Evolutionary conservation across 768 basidiomycete genomes (phyloP).

Genomic region (Tricholoma hemisulphureum): DNA sequence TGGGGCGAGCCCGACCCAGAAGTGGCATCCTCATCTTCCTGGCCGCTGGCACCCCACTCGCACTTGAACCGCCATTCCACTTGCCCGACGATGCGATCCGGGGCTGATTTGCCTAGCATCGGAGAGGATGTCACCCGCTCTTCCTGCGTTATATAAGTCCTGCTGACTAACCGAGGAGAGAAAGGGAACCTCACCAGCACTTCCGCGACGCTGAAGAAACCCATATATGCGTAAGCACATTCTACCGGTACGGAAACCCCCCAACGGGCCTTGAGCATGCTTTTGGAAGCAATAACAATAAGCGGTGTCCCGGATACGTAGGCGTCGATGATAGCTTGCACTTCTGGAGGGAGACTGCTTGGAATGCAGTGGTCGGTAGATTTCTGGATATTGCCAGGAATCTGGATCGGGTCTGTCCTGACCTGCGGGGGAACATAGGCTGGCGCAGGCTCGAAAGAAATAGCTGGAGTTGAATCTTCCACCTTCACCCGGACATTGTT

Average conservation of each 20-base stretch:
- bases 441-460: not conserved
- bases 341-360: slow-evolving; percentile 39
- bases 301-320: slow-evolving; percentile 39
- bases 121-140: slow-evolving; percentile 1
- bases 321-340: slow-evolving; percentile 41
- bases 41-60: slow-evolving; percentile 51
- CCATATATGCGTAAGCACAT: slow-evolving; percentile 43
- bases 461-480: not conserved
- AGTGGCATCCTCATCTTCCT: slow-evolving; percentile 31
- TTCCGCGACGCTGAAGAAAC: slow-evolving; percentile 43
- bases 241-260: slow-evolving; percentile 34
- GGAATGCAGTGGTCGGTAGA: slow-evolving; percentile 19
- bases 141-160: slow-evolving; percentile 20
- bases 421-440: not conserved
- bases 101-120: not conserved
- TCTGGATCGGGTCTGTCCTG: not conserved
- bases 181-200: slow-evolving; percentile 31
- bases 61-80: slow-evolving; percentile 48
- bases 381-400: not conserved
- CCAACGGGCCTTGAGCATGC: slow-evolving; percentile 27
- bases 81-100: slow-evolving; percentile 23
- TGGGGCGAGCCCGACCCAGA: slow-evolving; percentile 4
- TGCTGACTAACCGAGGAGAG: not conserved
- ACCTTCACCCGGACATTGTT: not conserved
- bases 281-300: slow-evolving; percentile 37